Percentiles rank a stretch among this genome's conserved stretches.
These are phyloP conservation scores for Metschnikowia arizonensis DNA, from an alignment of 805 yeast species.

Conservation along the genomic window DNA sequence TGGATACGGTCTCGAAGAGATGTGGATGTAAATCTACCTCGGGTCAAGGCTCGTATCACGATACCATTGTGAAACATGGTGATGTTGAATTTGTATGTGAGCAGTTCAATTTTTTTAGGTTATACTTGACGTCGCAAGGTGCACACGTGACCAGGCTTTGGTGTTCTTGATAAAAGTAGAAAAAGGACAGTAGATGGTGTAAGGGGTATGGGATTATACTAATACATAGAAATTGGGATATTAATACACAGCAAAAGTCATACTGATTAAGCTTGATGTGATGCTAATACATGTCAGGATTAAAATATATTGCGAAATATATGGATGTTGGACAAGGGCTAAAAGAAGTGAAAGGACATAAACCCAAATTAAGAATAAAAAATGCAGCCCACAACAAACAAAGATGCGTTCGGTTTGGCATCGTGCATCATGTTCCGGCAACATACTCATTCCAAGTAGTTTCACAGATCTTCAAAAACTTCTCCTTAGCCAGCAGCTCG, in stretches of 20 bases:
- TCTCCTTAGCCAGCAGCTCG: slow-evolving; percentile 25
- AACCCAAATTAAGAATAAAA: neutral
- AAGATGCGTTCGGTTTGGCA: neutral
- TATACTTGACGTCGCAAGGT: slow-evolving; percentile 3
- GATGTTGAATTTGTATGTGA: neutral
- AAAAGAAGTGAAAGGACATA: neutral
- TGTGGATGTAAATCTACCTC: slow-evolving; percentile 4
- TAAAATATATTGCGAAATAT: neutral
- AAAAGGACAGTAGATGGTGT: no score
- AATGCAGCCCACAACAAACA: neutral
- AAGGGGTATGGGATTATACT: no score
- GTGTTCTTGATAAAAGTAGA: neutral
- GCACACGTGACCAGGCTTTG: slow-evolving; percentile 1
- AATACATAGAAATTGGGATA: no score
- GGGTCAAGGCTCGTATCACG: slow-evolving; percentile 9
- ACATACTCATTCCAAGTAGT: slow-evolving; percentile 40
- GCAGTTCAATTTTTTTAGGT: slow-evolving; percentile 4
- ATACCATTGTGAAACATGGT: slow-evolving; percentile 1
- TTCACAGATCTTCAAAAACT: slow-evolving; percentile 40
- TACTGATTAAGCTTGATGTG: no score
- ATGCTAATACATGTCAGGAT: neutral
- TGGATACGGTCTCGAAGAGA: neutral
- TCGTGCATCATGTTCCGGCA: slow-evolving; percentile 5
- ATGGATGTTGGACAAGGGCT: neutral
- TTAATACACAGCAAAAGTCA: no score